Evolutionary conservation across 2,329 filamentous ascomycete genomes (phyloP).

Genomic region (Aspergillus sp.): DNA sequence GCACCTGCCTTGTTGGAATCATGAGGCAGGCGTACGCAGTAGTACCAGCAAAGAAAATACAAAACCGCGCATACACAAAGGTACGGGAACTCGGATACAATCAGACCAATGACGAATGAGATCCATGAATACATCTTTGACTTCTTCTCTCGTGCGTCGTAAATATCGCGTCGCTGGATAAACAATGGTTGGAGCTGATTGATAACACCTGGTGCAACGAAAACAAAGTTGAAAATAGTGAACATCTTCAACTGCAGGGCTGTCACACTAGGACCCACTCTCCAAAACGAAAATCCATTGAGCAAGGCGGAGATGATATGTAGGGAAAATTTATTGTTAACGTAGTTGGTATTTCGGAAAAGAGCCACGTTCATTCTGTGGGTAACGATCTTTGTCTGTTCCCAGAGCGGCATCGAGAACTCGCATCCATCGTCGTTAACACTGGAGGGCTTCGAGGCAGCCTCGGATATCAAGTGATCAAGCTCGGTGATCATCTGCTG

Average conservation of each 20-base stretch:
- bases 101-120: background rate
- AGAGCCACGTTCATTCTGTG: background rate
- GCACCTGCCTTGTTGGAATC: slow-evolving; percentile 51
- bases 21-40: background rate
- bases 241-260: background rate
- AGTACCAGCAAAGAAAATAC: slow-evolving; percentile 6
- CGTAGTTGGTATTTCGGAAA: background rate
- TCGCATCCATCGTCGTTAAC: background rate
- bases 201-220: background rate
- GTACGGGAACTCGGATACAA: background rate
- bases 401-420: background rate
- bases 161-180: background rate
- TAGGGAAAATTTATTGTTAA: background rate
- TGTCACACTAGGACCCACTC: background rate
- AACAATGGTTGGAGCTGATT: background rate
- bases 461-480: background rate
- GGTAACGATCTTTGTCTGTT: background rate
- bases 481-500: background rate
- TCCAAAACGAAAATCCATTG: background rate
- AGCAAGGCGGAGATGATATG: background rate
- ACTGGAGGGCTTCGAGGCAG: background rate
- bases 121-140: background rate
- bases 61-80: background rate
- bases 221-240: background rate
- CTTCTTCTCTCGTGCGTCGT: background rate